phyloP scores from a whole-genome alignment of 345 rosid species.

The Citrus maxima region DNA sequence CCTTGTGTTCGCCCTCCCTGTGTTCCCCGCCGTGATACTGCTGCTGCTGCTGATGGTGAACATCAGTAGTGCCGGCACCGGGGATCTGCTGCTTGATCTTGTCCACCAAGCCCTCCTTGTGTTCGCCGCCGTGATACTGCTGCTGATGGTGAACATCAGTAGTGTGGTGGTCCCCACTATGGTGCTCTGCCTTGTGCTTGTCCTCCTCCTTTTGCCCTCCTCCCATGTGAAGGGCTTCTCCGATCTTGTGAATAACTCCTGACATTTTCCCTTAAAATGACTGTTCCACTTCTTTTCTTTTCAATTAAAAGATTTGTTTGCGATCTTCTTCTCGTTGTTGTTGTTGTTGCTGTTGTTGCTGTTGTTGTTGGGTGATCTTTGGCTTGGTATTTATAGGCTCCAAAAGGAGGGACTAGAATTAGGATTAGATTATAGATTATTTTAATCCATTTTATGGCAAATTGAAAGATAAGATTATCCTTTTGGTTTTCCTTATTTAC shows the following conservation, averaged over 20 bases:
- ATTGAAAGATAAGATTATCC: background rate
- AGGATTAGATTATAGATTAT: too few relatives aligned
- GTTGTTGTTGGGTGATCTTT: background rate
- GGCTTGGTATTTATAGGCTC: conserved; percentile 3
- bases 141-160: background rate
- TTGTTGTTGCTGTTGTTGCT: too few relatives aligned
- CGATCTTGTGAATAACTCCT: conserved; percentile 64
- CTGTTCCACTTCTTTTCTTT: background rate
- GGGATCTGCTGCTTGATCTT: conserved; percentile 50
- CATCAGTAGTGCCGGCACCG: too few relatives aligned
- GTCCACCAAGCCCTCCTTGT: conserved; percentile 49
- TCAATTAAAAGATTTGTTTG: background rate
- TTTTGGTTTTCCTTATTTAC: background rate
- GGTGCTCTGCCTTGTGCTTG: conserved; percentile 19
- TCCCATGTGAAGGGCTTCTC: conserved; percentile 63
- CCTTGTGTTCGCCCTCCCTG: conserved; percentile 36
- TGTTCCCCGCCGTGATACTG: conserved; percentile 5
- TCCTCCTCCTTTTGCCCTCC: conserved; percentile 48
- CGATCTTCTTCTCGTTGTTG: fast-evolving
- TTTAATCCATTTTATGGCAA: background rate
- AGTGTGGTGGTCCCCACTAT: background rate
- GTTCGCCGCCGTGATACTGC: conserved; percentile 21
- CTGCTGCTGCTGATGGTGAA: background rate
- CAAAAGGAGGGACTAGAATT: background rate
- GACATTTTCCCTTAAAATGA: conserved; percentile 29